phyloP scores from a whole-genome alignment of 2,329 filamentous ascomycete species.

The Colletotrichum higginsianum region DNA sequence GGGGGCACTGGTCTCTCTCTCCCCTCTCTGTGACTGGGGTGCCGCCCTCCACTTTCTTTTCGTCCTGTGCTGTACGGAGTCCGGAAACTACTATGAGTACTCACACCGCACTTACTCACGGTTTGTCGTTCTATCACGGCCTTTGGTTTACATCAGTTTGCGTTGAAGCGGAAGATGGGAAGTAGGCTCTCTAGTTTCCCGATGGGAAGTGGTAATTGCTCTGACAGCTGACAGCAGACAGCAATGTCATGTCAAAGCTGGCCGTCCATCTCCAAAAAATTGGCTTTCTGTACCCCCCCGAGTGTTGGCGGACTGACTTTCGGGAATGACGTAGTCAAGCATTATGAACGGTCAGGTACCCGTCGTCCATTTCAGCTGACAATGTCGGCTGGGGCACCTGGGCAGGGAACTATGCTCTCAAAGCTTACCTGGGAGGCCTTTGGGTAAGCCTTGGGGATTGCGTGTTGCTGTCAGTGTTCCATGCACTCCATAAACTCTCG shows the following conservation, averaged over 20 bases:
- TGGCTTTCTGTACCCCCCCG: slow-evolving; percentile 22
- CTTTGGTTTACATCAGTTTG: neutral
- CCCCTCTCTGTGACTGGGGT: neutral
- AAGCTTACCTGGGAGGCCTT: neutral
- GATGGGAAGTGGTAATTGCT: neutral
- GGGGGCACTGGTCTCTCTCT: slow-evolving; percentile 19
- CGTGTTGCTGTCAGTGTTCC: neutral
- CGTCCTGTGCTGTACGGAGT: too few relatives aligned
- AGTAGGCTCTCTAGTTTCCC: neutral
- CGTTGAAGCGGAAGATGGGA: neutral
- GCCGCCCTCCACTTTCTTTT: neutral
- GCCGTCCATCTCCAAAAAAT: neutral
- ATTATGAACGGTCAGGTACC: slow-evolving; percentile 39
- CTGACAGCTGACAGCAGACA: slow-evolving; percentile 1
- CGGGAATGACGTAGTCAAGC: slow-evolving; percentile 39
- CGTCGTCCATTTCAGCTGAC: slow-evolving; percentile 35
- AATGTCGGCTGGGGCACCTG: neutral
- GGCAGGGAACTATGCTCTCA: neutral
- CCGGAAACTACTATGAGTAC: neutral
- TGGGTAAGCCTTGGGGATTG: neutral
- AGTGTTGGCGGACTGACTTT: slow-evolving; percentile 23
- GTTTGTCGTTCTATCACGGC: neutral
- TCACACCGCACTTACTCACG: neutral
- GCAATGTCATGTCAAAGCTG: neutral
- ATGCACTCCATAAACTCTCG: neutral